phyloP scores from a whole-genome alignment of 2,329 filamentous ascomycete genomes.

The Cephalotrichum gorgonifer region DNA sequence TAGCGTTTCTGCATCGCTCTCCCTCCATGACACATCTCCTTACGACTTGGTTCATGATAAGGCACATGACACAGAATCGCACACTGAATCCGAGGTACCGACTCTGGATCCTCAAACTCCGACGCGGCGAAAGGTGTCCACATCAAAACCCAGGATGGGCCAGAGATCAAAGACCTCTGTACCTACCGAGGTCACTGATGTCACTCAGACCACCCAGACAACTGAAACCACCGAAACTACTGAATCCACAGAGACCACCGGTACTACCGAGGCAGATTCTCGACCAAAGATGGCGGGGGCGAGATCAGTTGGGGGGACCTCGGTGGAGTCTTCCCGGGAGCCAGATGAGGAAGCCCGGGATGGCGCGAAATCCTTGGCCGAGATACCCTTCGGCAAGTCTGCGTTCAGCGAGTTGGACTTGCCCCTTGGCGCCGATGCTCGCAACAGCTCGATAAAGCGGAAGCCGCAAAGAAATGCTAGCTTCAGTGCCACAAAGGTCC shows the following conservation, averaged over 20 bases:
- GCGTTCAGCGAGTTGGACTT: constrained; percentile 57
- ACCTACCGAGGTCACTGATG: constrained; percentile 1
- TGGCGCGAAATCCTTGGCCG: constrained; percentile 38
- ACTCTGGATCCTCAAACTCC: constrained; percentile 7
- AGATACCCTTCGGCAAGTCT: constrained; percentile 55
- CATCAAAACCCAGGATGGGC: background rate
- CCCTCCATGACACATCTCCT: constrained; percentile 3
- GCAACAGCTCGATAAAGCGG: constrained; percentile 26
- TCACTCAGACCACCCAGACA: background rate
- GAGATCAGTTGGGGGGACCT: background rate
- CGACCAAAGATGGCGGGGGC: background rate
- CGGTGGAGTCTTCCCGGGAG: background rate
- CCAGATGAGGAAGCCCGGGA: background rate
- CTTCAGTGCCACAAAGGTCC: constrained; percentile 49
- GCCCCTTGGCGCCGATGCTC: constrained; percentile 35
- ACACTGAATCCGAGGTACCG: background rate
- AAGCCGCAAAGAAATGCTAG: constrained; percentile 44
- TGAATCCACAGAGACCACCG: background rate
- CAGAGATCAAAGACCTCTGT: background rate
- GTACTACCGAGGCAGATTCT: background rate
- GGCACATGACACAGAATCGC: background rate
- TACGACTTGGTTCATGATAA: constrained; percentile 1
- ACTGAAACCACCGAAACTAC: background rate
- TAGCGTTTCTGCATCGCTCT: background rate
- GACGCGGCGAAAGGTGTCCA: background rate